Evolutionary conservation across 768 basidiomycete species (phyloP).

Genomic region (Neoboletus magnificus): DNA sequence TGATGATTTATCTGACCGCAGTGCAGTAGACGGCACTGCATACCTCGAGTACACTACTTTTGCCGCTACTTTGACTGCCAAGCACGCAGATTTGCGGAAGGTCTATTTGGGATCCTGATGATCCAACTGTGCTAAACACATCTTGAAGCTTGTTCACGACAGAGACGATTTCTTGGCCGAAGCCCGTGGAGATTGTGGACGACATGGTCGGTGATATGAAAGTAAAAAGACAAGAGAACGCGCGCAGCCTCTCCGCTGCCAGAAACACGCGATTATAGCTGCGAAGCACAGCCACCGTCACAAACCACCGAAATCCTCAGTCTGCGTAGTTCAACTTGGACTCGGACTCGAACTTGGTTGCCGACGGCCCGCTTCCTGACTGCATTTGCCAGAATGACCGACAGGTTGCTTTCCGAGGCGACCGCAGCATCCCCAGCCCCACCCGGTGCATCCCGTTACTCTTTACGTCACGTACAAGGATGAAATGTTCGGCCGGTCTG

Average conservation of each 20-base stretch:
- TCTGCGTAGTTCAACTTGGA: not conserved
- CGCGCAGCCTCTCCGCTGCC: conserved; percentile 1
- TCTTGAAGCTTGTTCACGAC: conserved; percentile 89
- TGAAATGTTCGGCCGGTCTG: not conserved
- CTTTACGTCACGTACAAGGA: conserved; percentile 5
- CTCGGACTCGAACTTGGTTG: not conserved
- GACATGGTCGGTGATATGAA: conserved; percentile 14
- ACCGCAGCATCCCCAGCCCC: not conserved
- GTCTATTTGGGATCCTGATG: conserved; percentile 76
- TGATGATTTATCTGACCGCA: conserved; percentile 5
- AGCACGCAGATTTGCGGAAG: conserved; percentile 90
- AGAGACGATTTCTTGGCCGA: conserved; percentile 78
- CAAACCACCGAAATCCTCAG: not conserved
- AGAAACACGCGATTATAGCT: conserved; percentile 24
- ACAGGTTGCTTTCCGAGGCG: not conserved
- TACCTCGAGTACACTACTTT: conserved; percentile 91
- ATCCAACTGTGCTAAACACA: conserved; percentile 82
- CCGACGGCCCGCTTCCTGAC: not conserved
- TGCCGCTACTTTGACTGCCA: conserved; percentile 89
- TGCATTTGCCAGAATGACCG: not conserved
- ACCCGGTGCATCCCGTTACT: not conserved
- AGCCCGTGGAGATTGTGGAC: conserved; percentile 48
- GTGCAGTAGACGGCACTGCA: conserved; percentile 15
- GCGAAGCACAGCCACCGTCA: conserved; percentile 28
- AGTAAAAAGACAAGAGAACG: conserved; percentile 13